These are phyloP conservation scores for Podaxis mareebaensis DNA, from an alignment of 768 basidiomycete genomes.

Conservation along the genomic window DNA sequence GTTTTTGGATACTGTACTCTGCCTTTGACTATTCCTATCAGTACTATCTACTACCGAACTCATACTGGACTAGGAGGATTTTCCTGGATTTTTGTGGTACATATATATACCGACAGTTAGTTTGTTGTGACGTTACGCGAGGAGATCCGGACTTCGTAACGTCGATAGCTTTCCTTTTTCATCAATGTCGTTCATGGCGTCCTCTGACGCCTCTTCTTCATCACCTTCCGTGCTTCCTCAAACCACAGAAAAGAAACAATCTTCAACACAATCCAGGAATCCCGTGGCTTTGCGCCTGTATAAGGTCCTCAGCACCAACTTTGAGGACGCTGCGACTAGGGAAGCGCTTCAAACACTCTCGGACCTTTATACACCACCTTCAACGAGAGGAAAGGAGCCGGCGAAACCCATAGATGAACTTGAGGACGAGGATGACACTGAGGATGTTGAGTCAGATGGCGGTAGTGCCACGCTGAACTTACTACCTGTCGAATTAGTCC, in stretches of 20 bases:
- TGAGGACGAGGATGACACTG: conserved; percentile 35
- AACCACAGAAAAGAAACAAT: conserved; percentile 18
- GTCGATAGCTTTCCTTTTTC: background rate
- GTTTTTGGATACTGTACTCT: background rate
- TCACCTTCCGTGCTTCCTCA: background rate
- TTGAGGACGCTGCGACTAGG: conserved; percentile 72
- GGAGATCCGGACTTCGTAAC: background rate
- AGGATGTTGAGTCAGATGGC: conserved; percentile 23
- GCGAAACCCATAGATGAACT: conserved; percentile 26
- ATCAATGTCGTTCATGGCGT: conserved; percentile 10
- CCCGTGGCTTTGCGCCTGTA: conserved; percentile 88
- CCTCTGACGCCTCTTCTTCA: background rate
- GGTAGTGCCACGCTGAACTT: conserved; percentile 9
- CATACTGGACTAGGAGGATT: background rate
- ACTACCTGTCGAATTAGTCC: conserved; percentile 33
- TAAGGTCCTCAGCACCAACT: conserved; percentile 83
- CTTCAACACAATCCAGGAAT: conserved; percentile 45
- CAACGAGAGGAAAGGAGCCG: conserved; percentile 35
- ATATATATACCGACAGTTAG: background rate
- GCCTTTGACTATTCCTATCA: background rate
- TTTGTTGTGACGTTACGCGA: background rate
- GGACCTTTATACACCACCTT: conserved; percentile 60
- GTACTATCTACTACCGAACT: background rate
- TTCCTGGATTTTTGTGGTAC: background rate
- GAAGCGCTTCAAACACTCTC: conserved; percentile 86